Evolutionary conservation across 2,329 filamentous ascomycete species (phyloP).

Genomic region (Albifimbria verrucaria): DNA sequence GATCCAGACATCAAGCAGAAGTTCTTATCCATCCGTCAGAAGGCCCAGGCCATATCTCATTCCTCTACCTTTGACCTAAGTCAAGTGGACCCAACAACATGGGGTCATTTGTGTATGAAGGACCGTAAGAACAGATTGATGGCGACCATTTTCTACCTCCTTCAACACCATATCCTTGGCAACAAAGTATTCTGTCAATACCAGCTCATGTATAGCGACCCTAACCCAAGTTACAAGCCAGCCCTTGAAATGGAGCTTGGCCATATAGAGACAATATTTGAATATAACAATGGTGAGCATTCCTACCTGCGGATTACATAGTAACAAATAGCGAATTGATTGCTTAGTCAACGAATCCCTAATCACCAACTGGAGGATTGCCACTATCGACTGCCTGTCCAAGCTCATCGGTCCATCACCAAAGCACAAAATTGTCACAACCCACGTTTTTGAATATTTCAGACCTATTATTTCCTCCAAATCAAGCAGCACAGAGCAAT

Average conservation of each 20-base stretch:
- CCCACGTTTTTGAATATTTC: background rate
- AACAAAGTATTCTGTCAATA: constrained; percentile 1
- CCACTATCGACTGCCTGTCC: background rate
- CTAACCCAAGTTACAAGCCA: background rate
- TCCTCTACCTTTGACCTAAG: background rate
- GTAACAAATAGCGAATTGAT: background rate
- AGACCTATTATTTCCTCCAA: background rate
- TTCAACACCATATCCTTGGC: background rate
- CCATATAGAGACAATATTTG: background rate
- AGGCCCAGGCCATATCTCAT: background rate
- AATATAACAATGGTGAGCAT: background rate
- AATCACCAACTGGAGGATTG: background rate
- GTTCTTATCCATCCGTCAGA: constrained; percentile 1
- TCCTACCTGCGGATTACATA: background rate
- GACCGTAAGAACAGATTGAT: constrained; percentile 1
- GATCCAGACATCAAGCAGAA: background rate
- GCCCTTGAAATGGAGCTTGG: background rate
- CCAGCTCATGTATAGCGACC: background rate
- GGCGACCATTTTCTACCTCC: background rate
- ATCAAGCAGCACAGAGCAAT: background rate
- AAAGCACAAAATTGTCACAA: background rate
- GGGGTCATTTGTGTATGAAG: background rate
- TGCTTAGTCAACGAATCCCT: background rate
- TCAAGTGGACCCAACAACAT: background rate
- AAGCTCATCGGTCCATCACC: background rate